These are phyloP conservation scores for Talaromyces nanjingensis DNA, from an alignment of 495 filamentous ascomycete genomes.

Conservation along the genomic window DNA sequence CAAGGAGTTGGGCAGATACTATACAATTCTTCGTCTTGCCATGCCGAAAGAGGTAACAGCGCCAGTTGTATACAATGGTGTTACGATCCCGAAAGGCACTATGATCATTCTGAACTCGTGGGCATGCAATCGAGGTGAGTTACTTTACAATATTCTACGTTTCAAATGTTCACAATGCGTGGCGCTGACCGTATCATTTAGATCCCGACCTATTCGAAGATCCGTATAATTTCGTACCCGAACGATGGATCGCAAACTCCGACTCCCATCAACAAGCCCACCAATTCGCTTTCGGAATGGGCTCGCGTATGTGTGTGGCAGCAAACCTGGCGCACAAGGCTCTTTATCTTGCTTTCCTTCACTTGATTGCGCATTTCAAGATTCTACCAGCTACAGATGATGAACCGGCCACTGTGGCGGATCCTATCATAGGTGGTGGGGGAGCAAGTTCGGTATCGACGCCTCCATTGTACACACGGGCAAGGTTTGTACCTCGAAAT, in stretches of 20 bases:
- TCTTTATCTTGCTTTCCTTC: slow-evolving; percentile 2
- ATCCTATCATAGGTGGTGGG: not conserved
- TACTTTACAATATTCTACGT: no score
- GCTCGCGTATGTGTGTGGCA: slow-evolving; percentile 6
- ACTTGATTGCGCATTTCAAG: slow-evolving; percentile 4
- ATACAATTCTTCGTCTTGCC: slow-evolving; percentile 3
- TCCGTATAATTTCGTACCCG: slow-evolving; percentile 9
- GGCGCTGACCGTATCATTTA: not conserved
- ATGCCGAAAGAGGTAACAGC: slow-evolving; percentile 7
- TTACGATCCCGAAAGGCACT: slow-evolving; percentile 1
- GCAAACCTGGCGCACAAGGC: slow-evolving; percentile 4
- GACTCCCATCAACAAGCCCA: slow-evolving; percentile 2
- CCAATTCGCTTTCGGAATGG: slow-evolving; percentile 7
- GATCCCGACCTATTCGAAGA: not conserved
- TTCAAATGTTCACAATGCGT: no score
- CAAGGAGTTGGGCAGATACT: slow-evolving; percentile 4
- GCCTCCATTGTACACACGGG: not conserved
- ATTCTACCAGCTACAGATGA: not conserved
- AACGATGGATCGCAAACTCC: not conserved
- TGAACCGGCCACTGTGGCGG: not conserved
- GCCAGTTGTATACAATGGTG: slow-evolving; percentile 2
- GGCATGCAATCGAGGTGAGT: slow-evolving; percentile 7
- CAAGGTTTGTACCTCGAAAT: not conserved
- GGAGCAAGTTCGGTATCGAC: not conserved
- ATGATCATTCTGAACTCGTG: slow-evolving; percentile 6